Evolutionary conservation across 345 rosid genomes (phyloP), one percentile per base, ranked within the genome.

Genomic region (Eucalyptus leucophloia): DNA sequence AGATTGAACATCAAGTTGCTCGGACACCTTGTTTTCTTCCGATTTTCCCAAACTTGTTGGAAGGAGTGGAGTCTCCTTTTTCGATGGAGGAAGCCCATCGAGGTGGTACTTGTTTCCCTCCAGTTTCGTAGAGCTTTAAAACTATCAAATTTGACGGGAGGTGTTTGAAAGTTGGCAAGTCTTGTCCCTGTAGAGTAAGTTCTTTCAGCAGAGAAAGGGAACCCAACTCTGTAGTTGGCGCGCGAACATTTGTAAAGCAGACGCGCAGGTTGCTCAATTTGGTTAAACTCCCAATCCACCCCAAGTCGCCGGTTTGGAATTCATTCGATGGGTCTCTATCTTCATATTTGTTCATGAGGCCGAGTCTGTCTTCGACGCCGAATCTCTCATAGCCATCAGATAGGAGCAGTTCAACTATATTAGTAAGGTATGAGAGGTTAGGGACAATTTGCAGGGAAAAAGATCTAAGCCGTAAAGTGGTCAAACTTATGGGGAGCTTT

Each of bases 201-300:
- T 24, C 30, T 56, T 21, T 23, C 6, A 56, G 3, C 13, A 2
- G 30, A 56, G 62, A 56, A 9, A 56, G 62, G 13, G 14, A 24
- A 56, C 30, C 30, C 3, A 21, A 56, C 62, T 56, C 30, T 9
- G 5, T 18, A 56, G 62, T 56, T 9, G 62, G 62, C 0, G 14
- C 7, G 3, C 3, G 3, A 0, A 56, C 62, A 56, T 24, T 56
- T 56, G 62, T 0, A 56, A 56, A 56, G 62, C 62, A 56, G 0
- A 56, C 2, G 30, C 0, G 0, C 6, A 56, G 2, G 1, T 24
- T 56, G 3, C 7, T 56, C 62, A 56, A 2, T 23, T 56, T 10
- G 62, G 28, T 1, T 56, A 56, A 56, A 0, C 3, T 23, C 30
- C 62, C 13, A 4, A 56, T 56, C 62, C 62, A 56, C 6, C 13